These are phyloP conservation scores for Leptodermis oblonga DNA, from an alignment of 257 asterid species.

Conservation along the genomic window DNA sequence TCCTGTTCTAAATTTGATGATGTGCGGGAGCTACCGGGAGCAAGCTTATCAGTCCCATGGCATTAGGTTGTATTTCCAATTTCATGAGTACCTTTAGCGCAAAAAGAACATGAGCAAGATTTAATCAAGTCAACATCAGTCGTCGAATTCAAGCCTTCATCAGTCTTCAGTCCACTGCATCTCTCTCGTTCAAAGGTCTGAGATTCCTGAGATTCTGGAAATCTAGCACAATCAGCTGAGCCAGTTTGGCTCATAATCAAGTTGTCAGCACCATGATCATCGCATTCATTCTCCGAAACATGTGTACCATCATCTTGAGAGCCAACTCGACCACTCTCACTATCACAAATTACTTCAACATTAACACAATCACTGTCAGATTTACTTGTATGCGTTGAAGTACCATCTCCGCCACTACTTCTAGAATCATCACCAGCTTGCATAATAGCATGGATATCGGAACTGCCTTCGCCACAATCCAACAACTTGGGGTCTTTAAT, in stretches of 20 bases:
- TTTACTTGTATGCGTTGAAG: conserved; percentile 16
- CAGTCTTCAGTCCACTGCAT: conserved; percentile 34
- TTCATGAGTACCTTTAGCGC: conserved; percentile 64
- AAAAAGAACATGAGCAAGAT: conserved; percentile 71
- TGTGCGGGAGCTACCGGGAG: conserved; percentile 25
- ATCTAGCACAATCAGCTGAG: conserved; percentile 42
- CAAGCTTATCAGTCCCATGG: conserved; percentile 27
- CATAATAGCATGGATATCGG: conserved; percentile 17
- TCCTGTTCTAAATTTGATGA: conserved; percentile 44
- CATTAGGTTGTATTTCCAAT: not conserved
- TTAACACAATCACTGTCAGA: conserved; percentile 18
- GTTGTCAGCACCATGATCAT: conserved; percentile 49
- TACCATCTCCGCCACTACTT: conserved; percentile 13
- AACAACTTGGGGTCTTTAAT: conserved; percentile 21
- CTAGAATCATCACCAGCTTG: conserved; percentile 18
- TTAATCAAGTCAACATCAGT: conserved; percentile 41
- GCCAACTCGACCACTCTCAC: conserved; percentile 31
- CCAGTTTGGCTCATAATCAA: conserved; percentile 59
- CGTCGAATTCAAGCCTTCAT: conserved; percentile 30
- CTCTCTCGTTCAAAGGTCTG: conserved; percentile 40
- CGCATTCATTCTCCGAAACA: conserved; percentile 29
- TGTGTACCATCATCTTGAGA: conserved; percentile 24
- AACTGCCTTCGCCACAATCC: conserved; percentile 12
- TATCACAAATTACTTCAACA: conserved; percentile 24
- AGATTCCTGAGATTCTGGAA: conserved; percentile 78